Base-by-base conservation (phyloP, 2,329 filamentous ascomycete species). In the Aureobasidium uvarum region DNA sequence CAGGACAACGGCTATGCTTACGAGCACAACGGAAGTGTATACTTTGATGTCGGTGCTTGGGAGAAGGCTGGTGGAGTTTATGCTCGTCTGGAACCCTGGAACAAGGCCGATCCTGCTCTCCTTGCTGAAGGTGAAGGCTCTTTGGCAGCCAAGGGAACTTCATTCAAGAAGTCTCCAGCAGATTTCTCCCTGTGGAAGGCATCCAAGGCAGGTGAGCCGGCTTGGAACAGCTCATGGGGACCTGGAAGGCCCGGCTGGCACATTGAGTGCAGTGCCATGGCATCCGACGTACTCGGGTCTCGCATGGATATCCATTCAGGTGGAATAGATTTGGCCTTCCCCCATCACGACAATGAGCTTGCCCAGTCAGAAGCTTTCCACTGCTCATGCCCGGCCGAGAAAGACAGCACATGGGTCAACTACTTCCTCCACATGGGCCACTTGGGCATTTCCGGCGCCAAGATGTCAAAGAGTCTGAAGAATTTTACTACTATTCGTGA, bases 351-450 rank as follows among this genome's bases (percentile, higher is more conserved):
- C 76, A 97, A 96, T 71, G 94, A 96, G 76, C 79, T 96, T 69
- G 92, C 92, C 0, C 92, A 96, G 76, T 92, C 88, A 69, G 92
- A 96, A 76, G 92, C 91, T n/a, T 94, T 91, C 76, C 96, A 85
- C 84, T 76, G 78, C 62, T 72, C 76, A 28, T 51, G 33, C 36
- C 45, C 45, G n/a, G 72, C 74, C 18, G 76, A 75, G 51, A 78
- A 81, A 63, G 71, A 75, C 14, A 69, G 69, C 38, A 67, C 72
- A 67, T 96, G 94, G 94, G 90, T 96, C 59, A 96, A 95, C 74
- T 96, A 97, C 78, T 98, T 97, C 78, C 75, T 97, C 18, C 94
- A 97, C 74, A 97, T 96, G 89, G 94, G 94, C 0, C 94, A 98
- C 75, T 79, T 97, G 55, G 89, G 88, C 6, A 97, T 98, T 66